Percentiles rank a stretch among this genome's conserved stretches.
Conservation (phyloP, 192 early-diverging fungal species). For the Radiomyces spectabilis region DNA sequence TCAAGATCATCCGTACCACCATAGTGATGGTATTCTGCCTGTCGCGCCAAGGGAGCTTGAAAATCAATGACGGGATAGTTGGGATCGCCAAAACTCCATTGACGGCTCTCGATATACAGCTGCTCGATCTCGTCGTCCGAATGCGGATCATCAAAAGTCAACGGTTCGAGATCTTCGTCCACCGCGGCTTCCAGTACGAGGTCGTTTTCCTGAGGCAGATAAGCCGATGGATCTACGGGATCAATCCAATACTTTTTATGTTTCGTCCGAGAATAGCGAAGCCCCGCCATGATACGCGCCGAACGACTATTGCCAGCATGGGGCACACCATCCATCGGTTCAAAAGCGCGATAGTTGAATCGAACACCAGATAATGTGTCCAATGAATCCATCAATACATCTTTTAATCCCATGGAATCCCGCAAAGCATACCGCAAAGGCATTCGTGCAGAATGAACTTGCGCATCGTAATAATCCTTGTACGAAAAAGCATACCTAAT, state of each 20-base stretch:
- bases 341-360: slow-evolving; percentile 77
- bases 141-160: slow-evolving; percentile 31
- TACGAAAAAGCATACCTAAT: slow-evolving; percentile 74
- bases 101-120: slow-evolving; percentile 32
- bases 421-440: slow-evolving; percentile 68
- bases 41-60: slow-evolving; percentile 19
- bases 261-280: slow-evolving; percentile 42
- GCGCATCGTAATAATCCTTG: slow-evolving; percentile 64
- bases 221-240: slow-evolving; percentile 25
- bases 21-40: too few relatives aligned
- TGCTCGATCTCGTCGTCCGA: slow-evolving; percentile 32
- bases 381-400: slow-evolving; percentile 73
- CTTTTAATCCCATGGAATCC: slow-evolving; percentile 77
- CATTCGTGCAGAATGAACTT: slow-evolving; percentile 64
- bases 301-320: slow-evolving; percentile 45
- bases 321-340: slow-evolving; percentile 59
- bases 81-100: slow-evolving; percentile 42
- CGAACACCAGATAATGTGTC: slow-evolving; percentile 70
- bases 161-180: neutral
- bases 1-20: too few relatives aligned
- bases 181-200: slow-evolving; percentile 4
- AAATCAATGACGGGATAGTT: slow-evolving; percentile 47
- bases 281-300: slow-evolving; percentile 49
- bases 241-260: slow-evolving; percentile 45
- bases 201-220: slow-evolving; percentile 1